Percentiles rank a stretch among this genome's conserved stretches.
Evolutionary conservation across 2,329 filamentous ascomycete genomes (phyloP).

Genomic region (Hymenoscyphus fraxineus): DNA sequence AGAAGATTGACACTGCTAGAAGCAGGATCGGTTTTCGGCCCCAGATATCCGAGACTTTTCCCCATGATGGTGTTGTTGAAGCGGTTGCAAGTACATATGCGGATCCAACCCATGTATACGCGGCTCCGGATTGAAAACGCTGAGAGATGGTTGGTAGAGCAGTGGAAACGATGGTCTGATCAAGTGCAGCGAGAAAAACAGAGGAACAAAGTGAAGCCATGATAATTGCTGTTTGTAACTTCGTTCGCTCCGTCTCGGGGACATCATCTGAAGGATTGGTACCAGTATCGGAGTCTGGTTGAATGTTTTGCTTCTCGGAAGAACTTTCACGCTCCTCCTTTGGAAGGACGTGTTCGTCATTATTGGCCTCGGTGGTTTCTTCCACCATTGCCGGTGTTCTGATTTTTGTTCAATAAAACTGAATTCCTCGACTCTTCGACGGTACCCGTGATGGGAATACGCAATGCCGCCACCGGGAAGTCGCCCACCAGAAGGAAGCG

Average conservation of each 20-base stretch:
- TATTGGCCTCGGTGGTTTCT: no score
- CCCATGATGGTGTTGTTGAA: slow-evolving; percentile 63
- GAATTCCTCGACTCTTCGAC: no score
- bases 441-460: no score
- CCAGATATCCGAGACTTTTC: slow-evolving; percentile 56
- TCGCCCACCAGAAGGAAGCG: no score
- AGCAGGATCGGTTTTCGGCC: slow-evolving; percentile 53
- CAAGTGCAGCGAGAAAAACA: slow-evolving; percentile 34
- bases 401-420: no score
- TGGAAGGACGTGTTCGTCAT: no score
- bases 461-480: no score
- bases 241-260: slow-evolving; percentile 30
- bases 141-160: slow-evolving; percentile 57
- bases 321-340: no score
- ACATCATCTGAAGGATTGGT: no score
- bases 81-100: slow-evolving; percentile 69
- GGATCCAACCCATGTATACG: slow-evolving; percentile 73
- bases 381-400: no score
- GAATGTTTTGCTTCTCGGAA: no score
- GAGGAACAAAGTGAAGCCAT: slow-evolving; percentile 32
- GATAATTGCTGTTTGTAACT: slow-evolving; percentile 32
- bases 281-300: no score
- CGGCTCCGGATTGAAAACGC: slow-evolving; percentile 45
- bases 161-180: slow-evolving; percentile 55
- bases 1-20: slow-evolving; percentile 47